Evolutionary conservation across 352 stramenopile species (phyloP).

Genomic region (Pythium volutum): DNA sequence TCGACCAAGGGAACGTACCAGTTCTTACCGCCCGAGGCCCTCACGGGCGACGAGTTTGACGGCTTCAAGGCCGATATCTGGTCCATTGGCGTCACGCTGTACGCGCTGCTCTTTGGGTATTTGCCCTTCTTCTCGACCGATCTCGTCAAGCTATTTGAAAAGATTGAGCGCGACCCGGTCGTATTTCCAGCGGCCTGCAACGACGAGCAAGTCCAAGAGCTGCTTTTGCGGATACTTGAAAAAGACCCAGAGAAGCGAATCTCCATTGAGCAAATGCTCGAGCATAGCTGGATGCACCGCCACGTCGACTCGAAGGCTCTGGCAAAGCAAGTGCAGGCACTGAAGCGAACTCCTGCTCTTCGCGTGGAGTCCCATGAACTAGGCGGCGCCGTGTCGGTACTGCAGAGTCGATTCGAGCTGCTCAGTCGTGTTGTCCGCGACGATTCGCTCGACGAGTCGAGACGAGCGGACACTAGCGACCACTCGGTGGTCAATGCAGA

Average conservation of each 20-base stretch:
- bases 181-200: constrained; percentile 43
- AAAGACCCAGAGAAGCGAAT: constrained; percentile 75
- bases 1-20: constrained; percentile 78
- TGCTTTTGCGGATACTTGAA: constrained; percentile 67
- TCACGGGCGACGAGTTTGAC: constrained; percentile 64
- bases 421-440: constrained; percentile 27
- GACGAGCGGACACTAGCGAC: background rate
- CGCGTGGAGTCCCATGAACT: constrained; percentile 46
- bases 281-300: constrained; percentile 71
- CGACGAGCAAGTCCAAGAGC: constrained; percentile 58
- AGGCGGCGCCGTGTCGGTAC: constrained; percentile 46
- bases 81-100: constrained; percentile 91
- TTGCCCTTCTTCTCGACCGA: constrained; percentile 89
- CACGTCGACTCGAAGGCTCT: constrained; percentile 53
- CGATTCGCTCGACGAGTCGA: constrained; percentile 2
- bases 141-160: constrained; percentile 86
- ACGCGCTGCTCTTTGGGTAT: constrained; percentile 83
- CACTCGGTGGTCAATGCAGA: too few relatives aligned
- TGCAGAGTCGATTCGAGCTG: constrained; percentile 46
- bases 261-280: constrained; percentile 57
- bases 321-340: constrained; percentile 34
- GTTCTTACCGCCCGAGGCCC: constrained; percentile 65
- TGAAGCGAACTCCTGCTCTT: constrained; percentile 38
- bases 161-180: constrained; percentile 71
- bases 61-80: constrained; percentile 90